phyloP scores from a whole-genome alignment of 768 basidiomycete species.

The Daedaleopsis nitida region DNA sequence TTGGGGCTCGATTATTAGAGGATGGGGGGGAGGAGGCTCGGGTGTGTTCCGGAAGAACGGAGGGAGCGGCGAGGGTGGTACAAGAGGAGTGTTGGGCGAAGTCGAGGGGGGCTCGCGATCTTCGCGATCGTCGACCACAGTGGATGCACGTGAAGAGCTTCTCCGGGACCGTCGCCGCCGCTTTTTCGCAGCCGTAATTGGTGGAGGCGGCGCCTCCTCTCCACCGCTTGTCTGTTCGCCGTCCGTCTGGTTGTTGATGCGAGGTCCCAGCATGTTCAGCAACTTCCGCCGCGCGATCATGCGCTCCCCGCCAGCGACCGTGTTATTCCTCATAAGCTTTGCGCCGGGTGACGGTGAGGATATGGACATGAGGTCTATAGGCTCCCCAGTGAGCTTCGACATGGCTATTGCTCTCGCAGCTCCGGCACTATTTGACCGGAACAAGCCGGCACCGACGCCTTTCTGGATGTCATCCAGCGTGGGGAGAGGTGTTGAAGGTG shows the following conservation, averaged over 20 bases:
- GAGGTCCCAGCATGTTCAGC: conserved; percentile 61
- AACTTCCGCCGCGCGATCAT: conserved; percentile 70
- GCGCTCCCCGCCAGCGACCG: conserved; percentile 81
- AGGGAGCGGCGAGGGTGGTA: conserved; percentile 52
- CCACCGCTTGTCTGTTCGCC: conserved; percentile 48
- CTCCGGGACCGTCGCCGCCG: conserved; percentile 55
- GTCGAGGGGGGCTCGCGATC: conserved; percentile 40
- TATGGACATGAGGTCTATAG: conserved; percentile 54
- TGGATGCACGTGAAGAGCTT: conserved; percentile 39
- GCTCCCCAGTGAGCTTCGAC: conserved; percentile 82
- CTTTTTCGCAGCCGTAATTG: conserved; percentile 38
- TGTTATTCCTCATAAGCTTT: conserved; percentile 65
- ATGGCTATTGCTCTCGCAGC: conserved; percentile 78
- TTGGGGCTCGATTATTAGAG: conserved; percentile 12
- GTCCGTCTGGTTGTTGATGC: conserved; percentile 57
- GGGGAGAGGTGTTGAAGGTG: conserved; percentile 70
- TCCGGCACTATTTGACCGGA: conserved; percentile 84
- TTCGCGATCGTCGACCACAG: conserved; percentile 49
- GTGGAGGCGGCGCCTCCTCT: conserved; percentile 37
- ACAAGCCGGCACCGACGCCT: conserved; percentile 51
- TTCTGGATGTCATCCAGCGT: conserved; percentile 77
- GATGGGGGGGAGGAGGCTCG: conserved; percentile 23
- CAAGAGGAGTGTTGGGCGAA: conserved; percentile 61
- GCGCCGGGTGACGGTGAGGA: conserved; percentile 51
- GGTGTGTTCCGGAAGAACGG: conserved; percentile 33